Evolutionary conservation across 179 eudicot genomes (phyloP), one percentile per base, ranked within the genome.

Genomic region (Carnegiea gigantea): DNA sequence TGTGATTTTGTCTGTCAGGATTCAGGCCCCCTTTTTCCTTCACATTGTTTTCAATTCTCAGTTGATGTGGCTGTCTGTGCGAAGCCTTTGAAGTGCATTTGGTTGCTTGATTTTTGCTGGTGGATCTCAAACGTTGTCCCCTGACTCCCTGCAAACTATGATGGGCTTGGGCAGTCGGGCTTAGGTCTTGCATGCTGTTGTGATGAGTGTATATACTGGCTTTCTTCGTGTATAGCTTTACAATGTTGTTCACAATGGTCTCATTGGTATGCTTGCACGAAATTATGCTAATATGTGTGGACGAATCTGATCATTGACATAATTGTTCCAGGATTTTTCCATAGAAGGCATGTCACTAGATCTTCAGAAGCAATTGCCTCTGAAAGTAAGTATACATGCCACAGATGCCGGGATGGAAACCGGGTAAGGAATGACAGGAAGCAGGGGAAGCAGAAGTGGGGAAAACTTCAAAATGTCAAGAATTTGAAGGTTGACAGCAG

Each of bases 291-390:
- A n/a, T 72, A 43, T 73, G 62, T 79, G 24, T 72, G 70, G 23
- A 38, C 75, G 36, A 70, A 72, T 72, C 76, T 79, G 44, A 74
- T 23, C 20, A 28, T 38, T 79, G 18, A 43, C 20, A 23, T 70
- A 33, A 36, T 76, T 77, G 51, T 70, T 62, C 65, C 89, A 97
- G 98, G 92, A 24, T 87, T 84, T 83, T 97, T 95, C 83, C 99
- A 97, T 83, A 92, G 89, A 88, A 88, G 88, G 80, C 99, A 97
- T 82, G 95, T 85, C 64, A 86, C 80, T 88, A 92, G 85, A 86
- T 88, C 88, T 84, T 85, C 91, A 65, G 93, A 88, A 76, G 85
- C 89, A 60, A 30, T 78, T 75, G 51, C 87, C 62, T 81, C 86
- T 75, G 81, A 81, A 62, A 88, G 88, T 86, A 84, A 76, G 43